Evolutionary conservation across 192 early-diverging fungal species (phyloP).

Genomic region (Umbelopsis vinacea): DNA sequence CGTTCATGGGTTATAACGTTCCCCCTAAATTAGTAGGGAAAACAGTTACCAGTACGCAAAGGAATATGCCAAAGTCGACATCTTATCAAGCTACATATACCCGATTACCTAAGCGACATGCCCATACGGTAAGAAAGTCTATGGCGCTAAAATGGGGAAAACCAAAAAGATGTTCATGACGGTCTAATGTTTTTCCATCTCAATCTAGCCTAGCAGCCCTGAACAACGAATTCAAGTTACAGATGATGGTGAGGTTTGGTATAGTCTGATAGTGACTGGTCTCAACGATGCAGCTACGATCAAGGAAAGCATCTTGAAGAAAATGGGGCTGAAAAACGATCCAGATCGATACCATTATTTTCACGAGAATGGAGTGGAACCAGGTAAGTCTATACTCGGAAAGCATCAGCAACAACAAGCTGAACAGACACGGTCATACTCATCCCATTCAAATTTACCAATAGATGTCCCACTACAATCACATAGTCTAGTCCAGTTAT

Average conservation of each 20-base stretch:
- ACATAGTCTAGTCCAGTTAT: constrained; percentile 33
- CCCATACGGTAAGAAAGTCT: background rate
- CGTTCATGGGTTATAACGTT: constrained; percentile 12
- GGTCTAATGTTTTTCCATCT: background rate
- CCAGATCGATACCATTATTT: constrained; percentile 37
- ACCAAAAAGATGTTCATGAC: background rate
- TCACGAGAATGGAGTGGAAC: constrained; percentile 41
- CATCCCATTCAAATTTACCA: background rate
- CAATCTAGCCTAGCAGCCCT: background rate
- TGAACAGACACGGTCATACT: background rate
- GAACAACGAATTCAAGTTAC: constrained; percentile 40
- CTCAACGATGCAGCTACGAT: constrained; percentile 21
- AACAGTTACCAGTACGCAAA: background rate
- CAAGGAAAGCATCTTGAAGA: constrained; percentile 32
- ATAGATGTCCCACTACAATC: constrained; percentile 29
- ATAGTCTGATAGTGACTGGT: constrained; percentile 36
- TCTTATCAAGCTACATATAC: constrained; percentile 13
- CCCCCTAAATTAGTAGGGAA: constrained; percentile 19
- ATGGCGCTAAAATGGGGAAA: background rate
- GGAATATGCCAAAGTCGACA: background rate
- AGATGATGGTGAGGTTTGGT: constrained; percentile 41
- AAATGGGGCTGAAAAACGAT: constrained; percentile 30
- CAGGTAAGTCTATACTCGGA: constrained; percentile 27
- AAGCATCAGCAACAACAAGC: background rate
- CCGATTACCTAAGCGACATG: constrained; percentile 7